Conservation (phyloP, 306 rosid species). For the Rosa chinensis region DNA sequence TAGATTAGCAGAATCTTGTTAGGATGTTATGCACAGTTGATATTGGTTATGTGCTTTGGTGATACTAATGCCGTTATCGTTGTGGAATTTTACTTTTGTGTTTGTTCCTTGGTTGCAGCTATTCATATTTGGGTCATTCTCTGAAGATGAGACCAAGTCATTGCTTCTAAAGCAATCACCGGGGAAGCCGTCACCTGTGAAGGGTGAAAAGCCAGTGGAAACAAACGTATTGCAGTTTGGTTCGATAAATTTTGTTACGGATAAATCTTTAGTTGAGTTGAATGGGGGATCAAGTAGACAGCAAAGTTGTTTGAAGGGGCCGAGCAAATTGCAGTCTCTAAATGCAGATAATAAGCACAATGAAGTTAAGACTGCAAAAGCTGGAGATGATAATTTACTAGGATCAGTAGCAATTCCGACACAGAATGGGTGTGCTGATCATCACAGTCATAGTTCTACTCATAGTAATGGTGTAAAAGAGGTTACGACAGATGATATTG, state of each 20-base stretch:
- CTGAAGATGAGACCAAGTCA: slow-evolving; percentile 83
- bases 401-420: slow-evolving; percentile 28
- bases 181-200: slow-evolving; percentile 41
- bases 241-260: slow-evolving; percentile 45
- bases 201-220: slow-evolving; percentile 41
- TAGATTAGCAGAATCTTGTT: neutral
- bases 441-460: slow-evolving; percentile 14
- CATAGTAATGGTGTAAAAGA: slow-evolving; percentile 34
- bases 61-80: neutral
- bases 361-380: slow-evolving; percentile 35
- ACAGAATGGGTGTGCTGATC: slow-evolving; percentile 51
- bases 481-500: slow-evolving; percentile 13
- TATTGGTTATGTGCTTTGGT: neutral
- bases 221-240: slow-evolving; percentile 69
- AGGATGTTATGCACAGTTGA: neutral
- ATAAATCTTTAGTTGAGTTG: slow-evolving; percentile 16
- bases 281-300: slow-evolving; percentile 33
- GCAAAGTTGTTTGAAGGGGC: slow-evolving; percentile 31
- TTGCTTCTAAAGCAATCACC: slow-evolving; percentile 47
- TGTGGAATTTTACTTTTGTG: neutral
- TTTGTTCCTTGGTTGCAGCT: slow-evolving; percentile 34
- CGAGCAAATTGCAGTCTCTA: slow-evolving; percentile 24
- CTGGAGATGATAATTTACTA: slow-evolving; percentile 26
- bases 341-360: slow-evolving; percentile 33
- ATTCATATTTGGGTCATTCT: slow-evolving; percentile 81